Base-by-base conservation (phyloP, 2,329 filamentous ascomycete species). In the Rutstroemia sp. region DNA sequence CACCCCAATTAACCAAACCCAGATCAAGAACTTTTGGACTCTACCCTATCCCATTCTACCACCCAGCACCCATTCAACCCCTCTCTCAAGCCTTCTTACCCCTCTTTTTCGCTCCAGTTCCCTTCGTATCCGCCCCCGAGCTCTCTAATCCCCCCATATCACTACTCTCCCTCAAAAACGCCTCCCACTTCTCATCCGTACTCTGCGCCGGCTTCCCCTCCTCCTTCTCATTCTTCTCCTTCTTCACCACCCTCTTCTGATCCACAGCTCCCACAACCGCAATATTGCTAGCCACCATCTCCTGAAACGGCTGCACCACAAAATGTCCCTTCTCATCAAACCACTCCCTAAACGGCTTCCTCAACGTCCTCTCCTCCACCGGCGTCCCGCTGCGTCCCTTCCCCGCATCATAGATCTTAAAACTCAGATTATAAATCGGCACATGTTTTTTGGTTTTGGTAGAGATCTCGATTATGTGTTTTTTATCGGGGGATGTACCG, bases 361-460 rank as follows among this genome's bases (percentile, higher is more conserved):
- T 73, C 58, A 91, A 71, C 61, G 82, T 76, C 82, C 9, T 44
- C 51, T 25, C 57, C 30, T 38, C 44, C 38, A 25, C 47, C 56
- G 14, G 34, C 67, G 17, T 55, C 34, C 48, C 52, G 54, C 49
- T 34, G 56, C 49, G 47, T 48, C 51, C 56, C 48, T 53, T 47
- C 19, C 27, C 59, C 52, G 55, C 60, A 19, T 48, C 74, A 75
- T 59, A 77, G 67, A 42, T 70, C 48, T 76, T 79, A 51, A 96
- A 78, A 45, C 79, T 83, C 58, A 96, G 74, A 67, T 88, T 80
- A 76, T 99, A 99, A 46, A 84, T 80, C 0, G 91, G 89, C 40
- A 86, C 80, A 72, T 92, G 83, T 71, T 96, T 96, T 68, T 87
- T 86, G 0, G 83, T 84, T 1, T 79, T 81, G 40, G 85, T 89